Conservation (phyloP, 1,284 basidiomycete genomes). For the Coriolopsis trogii region DNA sequence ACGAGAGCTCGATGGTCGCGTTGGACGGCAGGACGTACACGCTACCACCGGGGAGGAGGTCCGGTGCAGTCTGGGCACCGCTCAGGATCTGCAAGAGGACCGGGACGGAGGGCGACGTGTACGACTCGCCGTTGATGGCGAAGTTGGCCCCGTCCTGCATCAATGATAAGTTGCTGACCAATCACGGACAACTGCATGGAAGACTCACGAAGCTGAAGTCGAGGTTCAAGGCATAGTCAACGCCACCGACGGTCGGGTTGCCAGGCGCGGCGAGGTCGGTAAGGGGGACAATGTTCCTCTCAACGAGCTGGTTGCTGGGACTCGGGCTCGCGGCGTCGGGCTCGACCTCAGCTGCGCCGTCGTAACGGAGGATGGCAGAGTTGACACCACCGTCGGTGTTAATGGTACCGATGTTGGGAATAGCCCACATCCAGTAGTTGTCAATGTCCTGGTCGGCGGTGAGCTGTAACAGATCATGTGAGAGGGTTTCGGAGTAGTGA, state of each 20-base stretch:
- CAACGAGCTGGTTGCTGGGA: constrained; percentile 28
- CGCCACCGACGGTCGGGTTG: constrained; percentile 25
- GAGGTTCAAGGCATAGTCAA: constrained; percentile 33
- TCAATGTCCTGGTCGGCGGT: constrained; percentile 18
- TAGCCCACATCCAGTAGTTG: constrained; percentile 23
- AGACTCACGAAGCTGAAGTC: constrained; percentile 25
- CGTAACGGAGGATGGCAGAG: constrained; percentile 30
- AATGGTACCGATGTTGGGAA: constrained; percentile 35
- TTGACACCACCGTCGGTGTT: constrained; percentile 42
- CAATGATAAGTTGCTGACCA: too few relatives aligned
- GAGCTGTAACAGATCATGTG: background rate
- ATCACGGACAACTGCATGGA: too few relatives aligned
- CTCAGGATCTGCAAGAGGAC: constrained; percentile 40
- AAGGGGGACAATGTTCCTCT: constrained; percentile 30
- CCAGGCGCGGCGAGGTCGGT: constrained; percentile 29
- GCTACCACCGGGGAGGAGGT: constrained; percentile 35
- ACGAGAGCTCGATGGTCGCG: constrained; percentile 37
- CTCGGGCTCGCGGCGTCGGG: constrained; percentile 34
- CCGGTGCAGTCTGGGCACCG: constrained; percentile 29
- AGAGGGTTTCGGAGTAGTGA: background rate
- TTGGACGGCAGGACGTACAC: constrained; percentile 33
- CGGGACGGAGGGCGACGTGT: constrained; percentile 31
- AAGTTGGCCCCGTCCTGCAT: constrained; percentile 15
- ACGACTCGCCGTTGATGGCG: constrained; percentile 31
- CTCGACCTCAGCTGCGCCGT: constrained; percentile 47